A percentile compares a stretch with the other conserved stretches of the same genome.
phyloP scores from a whole-genome alignment of 768 basidiomycete species.

The Ramaria sp. region DNA sequence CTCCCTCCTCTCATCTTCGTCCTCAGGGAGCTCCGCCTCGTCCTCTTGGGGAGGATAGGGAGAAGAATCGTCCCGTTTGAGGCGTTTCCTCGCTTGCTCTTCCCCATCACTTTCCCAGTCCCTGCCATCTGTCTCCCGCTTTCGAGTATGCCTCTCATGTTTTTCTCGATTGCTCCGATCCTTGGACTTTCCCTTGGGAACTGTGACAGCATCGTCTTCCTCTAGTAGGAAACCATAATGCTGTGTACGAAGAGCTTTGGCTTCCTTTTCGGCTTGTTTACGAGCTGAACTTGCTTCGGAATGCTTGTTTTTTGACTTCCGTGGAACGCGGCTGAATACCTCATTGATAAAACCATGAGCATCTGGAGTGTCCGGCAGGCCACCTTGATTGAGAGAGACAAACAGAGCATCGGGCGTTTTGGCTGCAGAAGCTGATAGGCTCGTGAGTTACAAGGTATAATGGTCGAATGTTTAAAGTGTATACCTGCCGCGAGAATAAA shows the following conservation, averaged over 20 bases:
- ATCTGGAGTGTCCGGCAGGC: constrained; percentile 71
- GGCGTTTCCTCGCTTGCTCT: constrained; percentile 52
- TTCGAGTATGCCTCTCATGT: constrained; percentile 56
- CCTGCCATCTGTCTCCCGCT: constrained; percentile 68
- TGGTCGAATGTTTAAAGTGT: constrained; percentile 14
- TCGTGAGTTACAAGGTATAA: not conserved
- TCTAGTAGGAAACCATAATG: constrained; percentile 80
- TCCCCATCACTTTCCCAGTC: constrained; percentile 93
- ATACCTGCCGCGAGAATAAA: constrained; percentile 80
- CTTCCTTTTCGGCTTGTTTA: constrained; percentile 65
- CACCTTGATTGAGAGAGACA: constrained; percentile 58
- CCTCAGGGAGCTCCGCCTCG: constrained; percentile 44
- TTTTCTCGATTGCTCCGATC: constrained; percentile 2
- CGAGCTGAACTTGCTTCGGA: constrained; percentile 32
- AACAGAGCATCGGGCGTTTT: constrained; percentile 77
- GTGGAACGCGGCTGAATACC: constrained; percentile 67
- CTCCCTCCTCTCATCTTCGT: constrained; percentile 60
- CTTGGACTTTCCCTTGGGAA: constrained; percentile 30
- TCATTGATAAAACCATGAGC: constrained; percentile 72
- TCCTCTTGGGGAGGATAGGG: constrained; percentile 12
- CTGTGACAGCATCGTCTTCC: constrained; percentile 43
- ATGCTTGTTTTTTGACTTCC: constrained; percentile 63
- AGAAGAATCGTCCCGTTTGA: constrained; percentile 26
- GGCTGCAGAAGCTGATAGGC: constrained; percentile 55
- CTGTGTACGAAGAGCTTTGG: constrained; percentile 54